phyloP scores from a whole-genome alignment of 805 yeast genomes.

The Blastobotrys chiropterorum region DNA sequence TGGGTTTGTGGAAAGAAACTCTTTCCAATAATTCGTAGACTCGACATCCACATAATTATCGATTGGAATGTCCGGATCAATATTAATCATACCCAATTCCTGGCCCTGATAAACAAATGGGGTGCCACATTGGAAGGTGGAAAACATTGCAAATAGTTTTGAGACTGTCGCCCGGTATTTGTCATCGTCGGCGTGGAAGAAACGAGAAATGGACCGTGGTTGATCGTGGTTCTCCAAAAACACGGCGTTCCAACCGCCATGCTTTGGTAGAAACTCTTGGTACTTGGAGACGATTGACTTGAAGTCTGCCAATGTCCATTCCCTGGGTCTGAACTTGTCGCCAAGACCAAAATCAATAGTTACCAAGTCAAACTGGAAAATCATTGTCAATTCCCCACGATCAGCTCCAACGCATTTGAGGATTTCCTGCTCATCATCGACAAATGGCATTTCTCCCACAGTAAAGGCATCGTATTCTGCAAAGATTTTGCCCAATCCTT shows the following conservation, averaged over 20 bases:
- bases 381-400: constrained; percentile 24
- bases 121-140: constrained; percentile 46
- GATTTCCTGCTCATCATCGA: constrained; percentile 26
- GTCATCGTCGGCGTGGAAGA: constrained; percentile 39
- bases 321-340: not conserved
- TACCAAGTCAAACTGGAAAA: constrained; percentile 22
- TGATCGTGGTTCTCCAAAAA: constrained; percentile 57
- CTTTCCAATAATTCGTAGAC: constrained; percentile 38
- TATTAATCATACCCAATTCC: constrained; percentile 51
- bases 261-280: constrained; percentile 35
- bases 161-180: constrained; percentile 37
- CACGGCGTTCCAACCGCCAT: constrained; percentile 54
- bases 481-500: constrained; percentile 41
- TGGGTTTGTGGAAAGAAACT: constrained; percentile 22
- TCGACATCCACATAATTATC: constrained; percentile 47
- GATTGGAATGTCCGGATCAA: constrained; percentile 41
- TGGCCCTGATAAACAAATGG: constrained; percentile 55
- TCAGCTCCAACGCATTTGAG: constrained; percentile 20
- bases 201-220: constrained; percentile 47
- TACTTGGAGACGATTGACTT: constrained; percentile 15
- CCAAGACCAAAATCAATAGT: not conserved
- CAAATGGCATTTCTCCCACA: constrained; percentile 49
- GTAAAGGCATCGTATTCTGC: constrained; percentile 47
- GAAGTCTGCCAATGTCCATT: constrained; percentile 1
- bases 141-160: constrained; percentile 43